Conservation (phyloP, 176 grass and related monocot species). For the Oryza glaberrima region DNA sequence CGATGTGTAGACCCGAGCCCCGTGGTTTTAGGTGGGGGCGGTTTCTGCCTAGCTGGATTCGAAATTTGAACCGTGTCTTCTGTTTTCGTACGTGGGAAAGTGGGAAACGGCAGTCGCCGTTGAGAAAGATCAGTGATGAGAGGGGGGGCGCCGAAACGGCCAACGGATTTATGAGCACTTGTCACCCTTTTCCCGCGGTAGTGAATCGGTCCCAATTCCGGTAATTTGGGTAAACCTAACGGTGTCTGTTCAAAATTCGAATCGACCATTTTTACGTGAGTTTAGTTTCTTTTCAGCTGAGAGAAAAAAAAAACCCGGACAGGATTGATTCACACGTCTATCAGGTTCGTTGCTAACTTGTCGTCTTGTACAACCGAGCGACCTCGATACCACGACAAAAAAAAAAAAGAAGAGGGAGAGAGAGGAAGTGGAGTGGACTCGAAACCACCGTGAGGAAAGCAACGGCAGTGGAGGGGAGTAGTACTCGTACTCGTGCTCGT, state of each 20-base stretch:
- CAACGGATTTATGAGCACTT: neutral
- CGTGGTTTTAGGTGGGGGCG: neutral
- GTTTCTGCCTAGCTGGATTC: constrained; percentile 39
- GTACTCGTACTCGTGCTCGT: neutral
- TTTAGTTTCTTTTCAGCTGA: neutral
- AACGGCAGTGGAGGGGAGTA: neutral
- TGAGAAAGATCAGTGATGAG: neutral
- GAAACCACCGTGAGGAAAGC: neutral
- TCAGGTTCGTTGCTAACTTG: neutral
- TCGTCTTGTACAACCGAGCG: constrained; percentile 5
- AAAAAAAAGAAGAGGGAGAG: neutral
- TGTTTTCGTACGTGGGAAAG: constrained; percentile 29
- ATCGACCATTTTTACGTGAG: neutral
- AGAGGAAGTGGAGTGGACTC: neutral
- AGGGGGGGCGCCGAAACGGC: neutral
- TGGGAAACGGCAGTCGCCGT: constrained; percentile 39
- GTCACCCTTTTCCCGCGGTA: too few relatives aligned
- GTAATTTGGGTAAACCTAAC: constrained; percentile 8
- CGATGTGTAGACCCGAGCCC: rapidly evolving
- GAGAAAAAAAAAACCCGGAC: neutral
- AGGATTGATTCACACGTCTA: neutral
- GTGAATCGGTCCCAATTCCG: neutral
- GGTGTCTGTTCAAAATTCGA: neutral
- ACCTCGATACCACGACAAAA: neutral
- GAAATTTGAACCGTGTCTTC: constrained; percentile 51